Percentiles rank a stretch among this genome's conserved stretches.
phyloP scores from a whole-genome alignment of 495 filamentous ascomycete genomes.

The Neurospora pannonica region DNA sequence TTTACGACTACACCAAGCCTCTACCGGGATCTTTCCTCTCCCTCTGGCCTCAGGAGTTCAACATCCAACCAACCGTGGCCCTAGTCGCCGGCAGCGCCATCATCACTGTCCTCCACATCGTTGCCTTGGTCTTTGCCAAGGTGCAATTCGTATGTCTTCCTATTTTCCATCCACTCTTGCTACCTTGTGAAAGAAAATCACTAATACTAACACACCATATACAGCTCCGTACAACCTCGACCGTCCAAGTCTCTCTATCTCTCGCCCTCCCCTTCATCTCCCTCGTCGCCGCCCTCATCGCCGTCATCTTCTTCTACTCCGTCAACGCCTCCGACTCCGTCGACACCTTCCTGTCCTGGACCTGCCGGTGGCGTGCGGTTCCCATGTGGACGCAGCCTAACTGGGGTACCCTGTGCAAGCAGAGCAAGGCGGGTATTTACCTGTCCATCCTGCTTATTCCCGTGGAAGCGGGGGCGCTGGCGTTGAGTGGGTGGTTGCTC shows the following conservation, averaged over 20 bases:
- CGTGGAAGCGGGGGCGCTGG: slow-evolving; percentile 34
- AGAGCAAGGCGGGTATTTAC: slow-evolving; percentile 41
- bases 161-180: background rate
- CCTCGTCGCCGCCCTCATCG: slow-evolving; percentile 38
- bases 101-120: slow-evolving; percentile 32
- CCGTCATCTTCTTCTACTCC: slow-evolving; percentile 43
- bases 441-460: slow-evolving; percentile 44
- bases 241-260: slow-evolving; percentile 28
- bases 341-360: slow-evolving; percentile 45
- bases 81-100: slow-evolving; percentile 37
- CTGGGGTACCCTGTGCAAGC: slow-evolving; percentile 39
- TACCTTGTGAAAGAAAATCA: background rate
- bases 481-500: slow-evolving; percentile 28
- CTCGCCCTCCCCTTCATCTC: slow-evolving; percentile 32
- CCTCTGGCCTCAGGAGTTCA: slow-evolving; percentile 44
- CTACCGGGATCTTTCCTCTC: slow-evolving; percentile 28
- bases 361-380: slow-evolving; percentile 41
- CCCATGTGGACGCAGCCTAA: slow-evolving; percentile 37
- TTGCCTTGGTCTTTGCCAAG: slow-evolving; percentile 34
- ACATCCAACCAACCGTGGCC: slow-evolving; percentile 40
- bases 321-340: slow-evolving; percentile 37
- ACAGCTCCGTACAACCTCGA: slow-evolving; percentile 33
- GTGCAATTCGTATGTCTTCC: slow-evolving; percentile 23
- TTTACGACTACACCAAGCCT: slow-evolving; percentile 39
- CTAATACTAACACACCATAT: background rate